Evolutionary conservation across 352 stramenopile genomes (phyloP).

Genomic region (Globisporangium lucens): DNA sequence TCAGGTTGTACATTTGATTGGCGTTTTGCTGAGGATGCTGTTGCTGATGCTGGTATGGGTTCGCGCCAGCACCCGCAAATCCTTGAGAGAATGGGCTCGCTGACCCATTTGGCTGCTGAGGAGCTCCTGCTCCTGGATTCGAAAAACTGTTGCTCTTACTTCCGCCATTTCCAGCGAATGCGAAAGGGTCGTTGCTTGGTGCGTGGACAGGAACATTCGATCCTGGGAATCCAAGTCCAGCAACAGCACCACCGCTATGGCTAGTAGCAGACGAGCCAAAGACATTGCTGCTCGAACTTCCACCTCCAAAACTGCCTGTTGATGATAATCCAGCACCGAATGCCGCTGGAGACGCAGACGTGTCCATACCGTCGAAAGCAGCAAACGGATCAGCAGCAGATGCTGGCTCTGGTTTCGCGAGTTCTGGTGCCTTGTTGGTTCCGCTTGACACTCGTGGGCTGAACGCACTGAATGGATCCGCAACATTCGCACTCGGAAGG

Average conservation of each 20-base stretch:
- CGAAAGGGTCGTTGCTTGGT: slow-evolving; percentile 44
- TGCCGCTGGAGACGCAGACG: slow-evolving; percentile 9
- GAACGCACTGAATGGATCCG: slow-evolving; percentile 25
- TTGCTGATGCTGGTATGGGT: slow-evolving; percentile 18
- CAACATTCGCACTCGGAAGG: slow-evolving; percentile 8
- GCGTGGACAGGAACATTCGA: not conserved
- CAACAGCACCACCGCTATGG: slow-evolving; percentile 5
- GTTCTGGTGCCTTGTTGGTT: slow-evolving; percentile 7
- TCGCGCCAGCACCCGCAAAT: not conserved
- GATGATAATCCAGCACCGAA: not conserved
- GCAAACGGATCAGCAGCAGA: slow-evolving; percentile 47
- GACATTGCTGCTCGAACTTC: not conserved
- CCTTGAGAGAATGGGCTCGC: slow-evolving; percentile 12
- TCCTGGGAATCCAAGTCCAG: slow-evolving; percentile 11
- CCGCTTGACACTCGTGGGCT: slow-evolving; percentile 20
- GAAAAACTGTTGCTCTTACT: slow-evolving; percentile 19
- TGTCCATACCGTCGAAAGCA: slow-evolving; percentile 57
- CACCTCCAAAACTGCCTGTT: slow-evolving; percentile 20
- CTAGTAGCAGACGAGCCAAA: slow-evolving; percentile 13
- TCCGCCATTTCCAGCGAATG: slow-evolving; percentile 27
- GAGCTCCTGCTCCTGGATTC: not conserved
- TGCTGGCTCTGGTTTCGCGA: not conserved
- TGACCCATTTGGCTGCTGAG: slow-evolving; percentile 3
- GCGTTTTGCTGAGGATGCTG: slow-evolving; percentile 8
- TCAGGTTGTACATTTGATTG: slow-evolving; percentile 13